Conservation (phyloP, 192 early-diverging fungal species). For the Coemansia sp. region DNA sequence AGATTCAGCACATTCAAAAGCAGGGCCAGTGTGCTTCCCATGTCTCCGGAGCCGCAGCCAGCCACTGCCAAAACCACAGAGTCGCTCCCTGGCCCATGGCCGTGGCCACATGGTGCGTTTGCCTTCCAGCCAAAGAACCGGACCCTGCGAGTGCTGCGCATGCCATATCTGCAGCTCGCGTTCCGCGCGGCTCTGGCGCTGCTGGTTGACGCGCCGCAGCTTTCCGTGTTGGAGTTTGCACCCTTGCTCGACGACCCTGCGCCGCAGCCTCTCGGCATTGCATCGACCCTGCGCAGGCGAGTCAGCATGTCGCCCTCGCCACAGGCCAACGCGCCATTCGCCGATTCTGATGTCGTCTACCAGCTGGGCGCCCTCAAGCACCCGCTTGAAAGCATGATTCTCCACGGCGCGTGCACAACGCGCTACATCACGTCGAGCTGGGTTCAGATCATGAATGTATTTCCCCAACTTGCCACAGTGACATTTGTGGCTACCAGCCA, state of each 20-base stretch:
- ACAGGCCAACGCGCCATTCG: constrained; percentile 30
- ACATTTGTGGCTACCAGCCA: constrained; percentile 32
- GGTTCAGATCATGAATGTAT: constrained; percentile 38
- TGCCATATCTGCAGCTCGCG: constrained; percentile 33
- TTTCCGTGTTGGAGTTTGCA: constrained; percentile 32
- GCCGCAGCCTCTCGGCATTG: constrained; percentile 6
- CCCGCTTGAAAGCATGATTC: constrained; percentile 31
- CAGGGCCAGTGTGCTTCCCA: neutral
- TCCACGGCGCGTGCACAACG: constrained; percentile 34
- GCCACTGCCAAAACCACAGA: neutral
- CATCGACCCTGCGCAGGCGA: constrained; percentile 32
- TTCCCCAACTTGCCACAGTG: constrained; percentile 18
- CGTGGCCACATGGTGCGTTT: constrained; percentile 20
- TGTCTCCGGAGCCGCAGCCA: neutral
- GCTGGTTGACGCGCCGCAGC: constrained; percentile 27
- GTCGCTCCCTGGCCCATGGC: constrained; percentile 14
- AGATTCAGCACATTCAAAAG: constrained; percentile 11
- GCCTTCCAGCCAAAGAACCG: constrained; percentile 11
- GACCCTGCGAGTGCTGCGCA: constrained; percentile 21
- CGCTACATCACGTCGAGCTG: constrained; percentile 40
- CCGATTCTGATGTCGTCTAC: constrained; percentile 29
- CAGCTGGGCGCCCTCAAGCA: constrained; percentile 21
- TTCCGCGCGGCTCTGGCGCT: constrained; percentile 22
- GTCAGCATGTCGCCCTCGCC: constrained; percentile 12
- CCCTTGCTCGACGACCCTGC: constrained; percentile 13